Percentiles rank a stretch among this genome's conserved stretches.
phyloP scores from a whole-genome alignment of 805 yeast genomes.

The Yarrowia deformans region DNA sequence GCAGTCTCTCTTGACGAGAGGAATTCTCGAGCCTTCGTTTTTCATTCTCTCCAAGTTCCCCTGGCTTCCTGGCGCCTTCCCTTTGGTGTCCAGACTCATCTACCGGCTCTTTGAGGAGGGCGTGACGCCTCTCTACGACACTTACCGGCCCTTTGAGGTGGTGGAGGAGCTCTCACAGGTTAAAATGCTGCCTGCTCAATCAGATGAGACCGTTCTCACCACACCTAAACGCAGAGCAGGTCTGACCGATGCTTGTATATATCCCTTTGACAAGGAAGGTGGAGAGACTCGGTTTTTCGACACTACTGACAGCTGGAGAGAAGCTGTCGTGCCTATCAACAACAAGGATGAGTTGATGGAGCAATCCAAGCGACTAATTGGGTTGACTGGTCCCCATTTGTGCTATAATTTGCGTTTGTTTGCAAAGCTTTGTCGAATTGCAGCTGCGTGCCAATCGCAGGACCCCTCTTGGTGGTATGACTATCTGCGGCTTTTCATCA shows the following conservation, averaged over 20 bases:
- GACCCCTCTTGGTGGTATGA: conserved; percentile 58
- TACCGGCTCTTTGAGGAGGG: conserved; percentile 59
- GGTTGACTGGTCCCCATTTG: conserved; percentile 63
- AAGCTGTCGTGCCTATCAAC: conserved; percentile 52
- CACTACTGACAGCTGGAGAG: conserved; percentile 57
- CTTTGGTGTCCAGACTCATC: conserved; percentile 57
- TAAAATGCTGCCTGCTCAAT: conserved; percentile 1
- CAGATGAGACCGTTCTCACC: background rate
- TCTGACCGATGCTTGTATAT: background rate
- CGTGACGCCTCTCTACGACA: conserved; percentile 58
- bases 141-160: conserved; percentile 9
- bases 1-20: conserved; percentile 62
- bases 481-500: conserved; percentile 67
- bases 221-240: background rate
- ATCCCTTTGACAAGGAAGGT: conserved; percentile 32
- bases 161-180: background rate
- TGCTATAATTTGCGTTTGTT: conserved; percentile 59
- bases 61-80: conserved; percentile 61
- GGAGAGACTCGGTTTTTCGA: conserved; percentile 50
- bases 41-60: conserved; percentile 69
- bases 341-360: conserved; percentile 56
- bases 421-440: conserved; percentile 69
- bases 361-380: conserved; percentile 59
- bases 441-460: conserved; percentile 46
- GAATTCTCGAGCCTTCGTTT: conserved; percentile 68